Base-by-base conservation (phyloP, 192 early-diverging fungal species). In the Backusella liffmaniae region DNA sequence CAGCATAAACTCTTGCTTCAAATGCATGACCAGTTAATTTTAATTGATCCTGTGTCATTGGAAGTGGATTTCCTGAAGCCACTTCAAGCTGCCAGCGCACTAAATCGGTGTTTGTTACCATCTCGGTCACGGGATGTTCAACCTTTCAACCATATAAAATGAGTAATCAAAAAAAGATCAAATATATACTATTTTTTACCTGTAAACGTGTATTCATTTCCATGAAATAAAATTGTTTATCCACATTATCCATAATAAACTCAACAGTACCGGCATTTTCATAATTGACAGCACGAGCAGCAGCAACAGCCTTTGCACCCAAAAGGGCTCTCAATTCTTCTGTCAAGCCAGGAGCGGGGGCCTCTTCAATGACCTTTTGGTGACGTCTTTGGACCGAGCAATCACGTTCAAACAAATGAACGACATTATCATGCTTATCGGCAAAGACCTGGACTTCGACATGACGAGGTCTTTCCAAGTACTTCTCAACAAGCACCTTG, bases 401-500 rank as follows among this genome's bases (percentile, higher is more conserved):
- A 82, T 99, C 97, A 56, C 97, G 91, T 82, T 97, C 97, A 86
- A 95, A 96, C 77, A 99, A 77, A 85, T 97, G 94, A 74, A 96
- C 95, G 0, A 89, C 93, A 84, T 96, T 95, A 23, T 93, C 96
- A 36, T 87, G 89, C 21, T 76, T 89, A 83, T 99, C 97, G 0
- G 95, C 96, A 89, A 99, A 95, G 36, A 99, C 91, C 76, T 99
- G 97, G 16, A 99, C 94, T 80, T 99, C 97, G 32, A 99, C 92
- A 80, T 99, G 97, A 13, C 96, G 87, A 53, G 97, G 95, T 7
- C 88, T 86, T 7, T 86, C 87, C 74, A 99, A 80, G 84, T 96
- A 97, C 81, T 97, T 97, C 82, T 97, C 97, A 49, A 97, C 90
- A 67, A 99, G 83, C 0, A 97, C 94, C 42, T 87, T 88, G 82